phyloP scores from a whole-genome alignment of 1,284 basidiomycete species.

The Anthracocystis panici-leucophaei region DNA sequence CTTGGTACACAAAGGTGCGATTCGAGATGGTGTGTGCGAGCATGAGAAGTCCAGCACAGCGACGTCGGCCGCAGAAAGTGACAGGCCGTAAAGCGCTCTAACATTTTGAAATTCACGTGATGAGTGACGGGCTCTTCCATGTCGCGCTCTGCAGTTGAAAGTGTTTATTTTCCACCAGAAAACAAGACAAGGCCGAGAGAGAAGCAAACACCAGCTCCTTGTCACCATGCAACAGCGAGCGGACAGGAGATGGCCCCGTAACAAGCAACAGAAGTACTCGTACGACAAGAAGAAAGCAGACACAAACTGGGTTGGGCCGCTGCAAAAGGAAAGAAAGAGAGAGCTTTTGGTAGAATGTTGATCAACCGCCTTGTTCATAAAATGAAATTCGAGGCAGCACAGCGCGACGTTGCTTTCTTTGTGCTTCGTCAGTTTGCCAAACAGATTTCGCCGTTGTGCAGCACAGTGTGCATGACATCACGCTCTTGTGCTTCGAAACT shows the following conservation, averaged over 20 bases:
- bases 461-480: conserved; percentile 39
- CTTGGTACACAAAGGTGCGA: neutral
- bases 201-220: neutral
- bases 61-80: conserved; percentile 14
- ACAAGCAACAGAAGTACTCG: neutral
- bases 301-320: neutral
- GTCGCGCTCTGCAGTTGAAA: conserved; percentile 9
- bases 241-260: no score
- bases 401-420: neutral
- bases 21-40: conserved; percentile 6
- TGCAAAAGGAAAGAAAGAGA: conserved; percentile 22
- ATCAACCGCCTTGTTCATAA: conserved; percentile 19
- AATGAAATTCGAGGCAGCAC: conserved; percentile 22
- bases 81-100: conserved; percentile 6
- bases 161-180: neutral
- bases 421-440: neutral
- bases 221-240: neutral
- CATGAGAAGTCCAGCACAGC: neutral
- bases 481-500: conserved; percentile 1
- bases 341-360: conserved; percentile 32
- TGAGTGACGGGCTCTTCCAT: neutral
- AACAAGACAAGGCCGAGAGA: neutral
- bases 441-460: conserved; percentile 2
- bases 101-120: conserved; percentile 15
- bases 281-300: neutral